These are phyloP conservation scores for Dictyostelium brefeldianum DNA, from an alignment of 78 protist species.

Conservation along the genomic window DNA sequence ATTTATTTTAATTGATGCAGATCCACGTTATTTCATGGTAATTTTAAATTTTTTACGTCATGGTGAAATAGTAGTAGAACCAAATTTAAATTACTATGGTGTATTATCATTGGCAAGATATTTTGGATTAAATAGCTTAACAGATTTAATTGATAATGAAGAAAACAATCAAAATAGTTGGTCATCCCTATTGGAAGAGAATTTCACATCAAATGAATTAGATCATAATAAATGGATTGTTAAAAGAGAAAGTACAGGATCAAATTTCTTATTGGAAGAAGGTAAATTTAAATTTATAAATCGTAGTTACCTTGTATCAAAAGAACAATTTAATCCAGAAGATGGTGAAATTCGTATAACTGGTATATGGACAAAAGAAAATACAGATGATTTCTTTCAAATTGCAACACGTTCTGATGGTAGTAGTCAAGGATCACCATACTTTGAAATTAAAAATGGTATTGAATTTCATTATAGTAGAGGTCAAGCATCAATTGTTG, in stretches of 20 bases:
- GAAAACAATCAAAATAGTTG: slow-evolving; percentile 53
- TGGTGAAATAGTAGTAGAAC: slow-evolving; percentile 72
- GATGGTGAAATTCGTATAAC: slow-evolving; percentile 64
- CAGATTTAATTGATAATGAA: slow-evolving; percentile 57
- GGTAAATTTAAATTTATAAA: slow-evolving; percentile 57
- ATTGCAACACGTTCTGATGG: slow-evolving; percentile 52
- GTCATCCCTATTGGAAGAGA: slow-evolving; percentile 63
- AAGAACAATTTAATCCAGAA: slow-evolving; percentile 67
- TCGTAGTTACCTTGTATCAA: slow-evolving; percentile 32
- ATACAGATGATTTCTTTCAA: slow-evolving; percentile 64
- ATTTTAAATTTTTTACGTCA: slow-evolving; percentile 73
- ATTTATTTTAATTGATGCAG: slow-evolving; percentile 60
- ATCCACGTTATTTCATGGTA: slow-evolving; percentile 69
- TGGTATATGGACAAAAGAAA: slow-evolving; percentile 56
- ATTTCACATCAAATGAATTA: slow-evolving; percentile 24
- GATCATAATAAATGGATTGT: slow-evolving; percentile 49
- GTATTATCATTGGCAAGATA: slow-evolving; percentile 58
- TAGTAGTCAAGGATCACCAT: slow-evolving; percentile 55
- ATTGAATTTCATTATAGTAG: slow-evolving; percentile 59
- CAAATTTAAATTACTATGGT: slow-evolving; percentile 70
- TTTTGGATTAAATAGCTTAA: slow-evolving; percentile 48
- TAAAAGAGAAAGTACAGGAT: slow-evolving; percentile 44
- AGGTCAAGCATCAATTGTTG: slow-evolving; percentile 62
- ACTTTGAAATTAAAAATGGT: slow-evolving; percentile 59
- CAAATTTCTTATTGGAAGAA: slow-evolving; percentile 38